Conservation (phyloP, 2,329 filamentous ascomycete species). For the Aspergillus novoparasiticus region DNA sequence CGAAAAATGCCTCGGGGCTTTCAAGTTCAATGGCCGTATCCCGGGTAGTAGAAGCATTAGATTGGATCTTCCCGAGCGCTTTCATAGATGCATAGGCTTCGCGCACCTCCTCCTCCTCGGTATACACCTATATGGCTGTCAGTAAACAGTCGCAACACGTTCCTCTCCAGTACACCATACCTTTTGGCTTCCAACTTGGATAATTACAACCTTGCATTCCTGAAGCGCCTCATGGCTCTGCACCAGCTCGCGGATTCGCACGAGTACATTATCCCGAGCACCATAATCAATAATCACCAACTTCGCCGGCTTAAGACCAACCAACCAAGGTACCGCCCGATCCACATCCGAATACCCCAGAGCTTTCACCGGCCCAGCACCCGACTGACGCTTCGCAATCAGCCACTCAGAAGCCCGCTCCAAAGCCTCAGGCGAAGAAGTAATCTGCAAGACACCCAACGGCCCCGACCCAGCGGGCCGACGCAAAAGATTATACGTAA, state of each 20-base stretch:
- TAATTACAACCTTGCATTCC: not conserved
- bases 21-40: constrained; percentile 7
- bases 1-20: constrained; percentile 6
- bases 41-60: constrained; percentile 13
- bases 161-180: not conserved
- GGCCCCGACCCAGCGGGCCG: constrained; percentile 6
- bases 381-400: not conserved
- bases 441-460: constrained; percentile 14
- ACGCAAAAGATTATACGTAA: constrained; percentile 13
- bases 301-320: constrained; percentile 6
- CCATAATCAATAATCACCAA: constrained; percentile 16
- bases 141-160: not conserved
- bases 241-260: not conserved
- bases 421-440: constrained; percentile 10
- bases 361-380: not conserved
- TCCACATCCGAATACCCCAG: constrained; percentile 9
- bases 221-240: not conserved
- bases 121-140: constrained; percentile 10
- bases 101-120: constrained; percentile 1
- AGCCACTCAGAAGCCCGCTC: not conserved
- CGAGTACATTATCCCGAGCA: not conserved
- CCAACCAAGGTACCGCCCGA: constrained; percentile 9
- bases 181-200: constrained; percentile 9
- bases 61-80: constrained; percentile 12
- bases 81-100: constrained; percentile 2